Conservation (phyloP, 2,329 filamentous ascomycete species). For the Ilyonectria sp. region DNA sequence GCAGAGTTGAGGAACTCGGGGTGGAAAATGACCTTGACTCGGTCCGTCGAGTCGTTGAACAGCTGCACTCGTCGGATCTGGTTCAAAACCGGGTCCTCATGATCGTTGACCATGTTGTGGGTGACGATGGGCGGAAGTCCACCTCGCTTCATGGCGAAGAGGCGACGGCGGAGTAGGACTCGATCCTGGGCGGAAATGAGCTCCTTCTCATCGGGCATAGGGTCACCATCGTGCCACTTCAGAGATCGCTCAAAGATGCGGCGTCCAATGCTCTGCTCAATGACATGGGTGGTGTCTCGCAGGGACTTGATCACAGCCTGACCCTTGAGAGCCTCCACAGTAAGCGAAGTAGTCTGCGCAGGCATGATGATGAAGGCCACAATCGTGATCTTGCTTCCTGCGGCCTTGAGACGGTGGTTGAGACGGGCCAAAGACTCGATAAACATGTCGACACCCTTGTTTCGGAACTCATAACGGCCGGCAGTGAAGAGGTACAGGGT, state of each 20-base stretch:
- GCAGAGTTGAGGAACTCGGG: conserved; percentile 97
- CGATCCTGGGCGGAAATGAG: conserved; percentile 93
- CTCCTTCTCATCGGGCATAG: conserved; percentile 96
- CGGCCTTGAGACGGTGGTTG: conserved; percentile 90
- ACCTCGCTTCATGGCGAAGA: conserved; percentile 97
- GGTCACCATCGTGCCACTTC: conserved; percentile 94
- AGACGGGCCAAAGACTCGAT: conserved; percentile 95
- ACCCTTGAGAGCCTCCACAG: conserved; percentile 95
- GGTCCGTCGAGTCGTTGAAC: conserved; percentile 95
- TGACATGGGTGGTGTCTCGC: conserved; percentile 91
- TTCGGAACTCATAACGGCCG: conserved; percentile 96
- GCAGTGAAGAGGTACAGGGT: conserved; percentile 98
- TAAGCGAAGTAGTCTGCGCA: conserved; percentile 93
- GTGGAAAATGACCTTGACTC: conserved; percentile 98
- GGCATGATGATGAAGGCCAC: conserved; percentile 99
- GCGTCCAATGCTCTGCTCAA: conserved; percentile 92
- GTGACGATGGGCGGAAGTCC: conserved; percentile 95
- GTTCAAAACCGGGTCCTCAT: conserved; percentile 94
- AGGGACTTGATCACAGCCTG: conserved; percentile 98
- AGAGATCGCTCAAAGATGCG: conserved; percentile 95
- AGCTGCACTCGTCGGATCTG: conserved; percentile 96
- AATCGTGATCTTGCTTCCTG: conserved; percentile 91
- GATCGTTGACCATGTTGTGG: conserved; percentile 97
- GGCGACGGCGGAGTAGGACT: conserved; percentile 88
- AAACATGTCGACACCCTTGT: conserved; percentile 99